Conservation (phyloP, 148 eudicot genomes). For the Fagopyrum tataricum region DNA sequence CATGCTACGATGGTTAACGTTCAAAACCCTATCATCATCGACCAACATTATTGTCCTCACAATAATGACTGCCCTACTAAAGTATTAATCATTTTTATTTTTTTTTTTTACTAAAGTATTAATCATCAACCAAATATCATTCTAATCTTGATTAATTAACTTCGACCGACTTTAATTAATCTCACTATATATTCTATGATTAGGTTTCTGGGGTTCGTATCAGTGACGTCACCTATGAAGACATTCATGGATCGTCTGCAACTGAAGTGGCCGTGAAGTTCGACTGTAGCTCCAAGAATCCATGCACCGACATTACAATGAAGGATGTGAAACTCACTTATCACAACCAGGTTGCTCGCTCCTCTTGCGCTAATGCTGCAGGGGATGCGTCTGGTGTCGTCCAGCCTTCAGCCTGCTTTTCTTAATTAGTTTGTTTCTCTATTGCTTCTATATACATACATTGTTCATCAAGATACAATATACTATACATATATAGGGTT, state of each 20-base stretch:
- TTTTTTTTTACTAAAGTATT: background rate
- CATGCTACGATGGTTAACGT: constrained; percentile 34
- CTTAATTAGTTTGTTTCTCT: no score
- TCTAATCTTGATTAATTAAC: background rate
- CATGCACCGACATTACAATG: background rate
- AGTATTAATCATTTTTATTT: no score
- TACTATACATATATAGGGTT: no score
- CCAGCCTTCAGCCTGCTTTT: background rate
- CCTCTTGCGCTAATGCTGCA: constrained; percentile 6
- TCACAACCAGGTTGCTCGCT: background rate
- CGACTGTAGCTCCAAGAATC: constrained; percentile 10
- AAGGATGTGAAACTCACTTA: constrained; percentile 3
- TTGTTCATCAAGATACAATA: no score
- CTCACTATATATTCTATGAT: background rate
- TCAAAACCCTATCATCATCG: constrained; percentile 45
- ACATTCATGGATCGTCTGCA: background rate
- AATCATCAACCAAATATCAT: background rate
- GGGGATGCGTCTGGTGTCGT: background rate
- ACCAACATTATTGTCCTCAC: constrained; percentile 43
- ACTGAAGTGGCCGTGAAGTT: background rate
- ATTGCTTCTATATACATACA: no score
- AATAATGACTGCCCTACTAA: background rate
- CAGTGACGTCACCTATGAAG: background rate
- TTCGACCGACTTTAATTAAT: background rate
- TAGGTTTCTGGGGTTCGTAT: background rate